Conservation (phyloP, 352 stramenopile genomes). For the Elongisporangium anandrum region DNA sequence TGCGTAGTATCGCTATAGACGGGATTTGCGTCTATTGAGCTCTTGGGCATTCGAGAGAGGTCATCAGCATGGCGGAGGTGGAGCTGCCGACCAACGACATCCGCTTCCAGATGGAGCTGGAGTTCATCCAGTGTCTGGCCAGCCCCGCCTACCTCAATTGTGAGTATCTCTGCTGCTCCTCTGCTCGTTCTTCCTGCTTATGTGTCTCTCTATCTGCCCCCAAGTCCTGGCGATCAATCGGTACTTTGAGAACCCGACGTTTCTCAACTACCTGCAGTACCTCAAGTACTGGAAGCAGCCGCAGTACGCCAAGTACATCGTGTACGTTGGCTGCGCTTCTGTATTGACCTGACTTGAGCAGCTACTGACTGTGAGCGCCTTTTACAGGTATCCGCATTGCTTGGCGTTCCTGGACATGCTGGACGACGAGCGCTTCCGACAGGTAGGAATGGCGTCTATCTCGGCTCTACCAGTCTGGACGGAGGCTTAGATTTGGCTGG, state of each 20-base stretch:
- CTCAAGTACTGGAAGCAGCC: slow-evolving; percentile 92
- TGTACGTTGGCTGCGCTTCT: slow-evolving; percentile 25
- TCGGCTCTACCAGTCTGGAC: neutral
- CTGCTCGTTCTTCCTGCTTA: neutral
- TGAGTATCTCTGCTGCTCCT: slow-evolving; percentile 16
- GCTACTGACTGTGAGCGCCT: neutral
- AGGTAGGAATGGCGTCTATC: slow-evolving; percentile 15
- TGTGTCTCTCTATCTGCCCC: slow-evolving; percentile 2
- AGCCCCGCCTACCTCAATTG: slow-evolving; percentile 89
- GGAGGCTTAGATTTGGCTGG: neutral
- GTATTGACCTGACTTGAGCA: neutral
- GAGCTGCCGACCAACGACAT: slow-evolving; percentile 86
- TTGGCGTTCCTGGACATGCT: slow-evolving; percentile 88
- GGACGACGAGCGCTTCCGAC: slow-evolving; percentile 81
- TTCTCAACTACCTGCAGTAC: slow-evolving; percentile 90
- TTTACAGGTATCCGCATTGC: slow-evolving; percentile 70
- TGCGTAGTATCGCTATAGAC: neutral
- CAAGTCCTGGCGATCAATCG: slow-evolving; percentile 86
- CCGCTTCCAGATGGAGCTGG: slow-evolving; percentile 91
- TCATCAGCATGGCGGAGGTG: slow-evolving; percentile 17
- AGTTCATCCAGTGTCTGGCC: slow-evolving; percentile 91
- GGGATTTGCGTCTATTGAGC: neutral
- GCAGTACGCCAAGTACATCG: slow-evolving; percentile 90
- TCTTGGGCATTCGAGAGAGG: neutral
- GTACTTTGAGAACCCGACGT: slow-evolving; percentile 89